Conservation (phyloP, 352 stramenopile species). For the Poterioochromonas sp. region DNA sequence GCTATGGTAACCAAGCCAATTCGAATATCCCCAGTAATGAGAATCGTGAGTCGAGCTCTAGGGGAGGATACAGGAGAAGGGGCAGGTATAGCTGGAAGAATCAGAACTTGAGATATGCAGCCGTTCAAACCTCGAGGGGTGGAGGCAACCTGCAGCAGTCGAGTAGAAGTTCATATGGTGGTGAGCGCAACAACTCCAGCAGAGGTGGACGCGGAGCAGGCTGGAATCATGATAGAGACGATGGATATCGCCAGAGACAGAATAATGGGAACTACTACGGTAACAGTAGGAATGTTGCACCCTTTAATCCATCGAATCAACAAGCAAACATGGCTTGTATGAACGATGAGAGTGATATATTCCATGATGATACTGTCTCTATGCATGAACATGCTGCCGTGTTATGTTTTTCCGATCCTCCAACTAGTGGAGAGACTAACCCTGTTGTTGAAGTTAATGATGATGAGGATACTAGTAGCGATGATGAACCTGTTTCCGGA, state of each 20-base stretch:
- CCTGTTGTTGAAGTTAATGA: constrained; percentile 2
- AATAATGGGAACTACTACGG: constrained; percentile 19
- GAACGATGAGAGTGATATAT: constrained; percentile 18
- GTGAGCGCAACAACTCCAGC: not conserved
- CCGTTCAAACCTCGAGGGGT: not conserved
- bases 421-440: constrained; percentile 15
- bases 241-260: constrained; percentile 5
- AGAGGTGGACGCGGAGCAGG: not conserved
- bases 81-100: constrained; percentile 12
- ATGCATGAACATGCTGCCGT: constrained; percentile 26
- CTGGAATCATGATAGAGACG: not conserved
- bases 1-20: constrained; percentile 11
- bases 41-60: constrained; percentile 14
- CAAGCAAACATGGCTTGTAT: constrained; percentile 1
- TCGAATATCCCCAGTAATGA: constrained; percentile 13
- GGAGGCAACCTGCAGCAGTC: not conserved
- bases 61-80: constrained; percentile 16
- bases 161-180: constrained; percentile 14
- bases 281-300: constrained; percentile 19
- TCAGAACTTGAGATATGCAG: constrained; percentile 18
- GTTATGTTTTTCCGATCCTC: constrained; percentile 2
- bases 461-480: not conserved
- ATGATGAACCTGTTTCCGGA: not conserved
- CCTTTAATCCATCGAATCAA: not conserved
- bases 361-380: constrained; percentile 19